phyloP scores from a whole-genome alignment of 345 rosid genomes.

The Angophora floribunda region DNA sequence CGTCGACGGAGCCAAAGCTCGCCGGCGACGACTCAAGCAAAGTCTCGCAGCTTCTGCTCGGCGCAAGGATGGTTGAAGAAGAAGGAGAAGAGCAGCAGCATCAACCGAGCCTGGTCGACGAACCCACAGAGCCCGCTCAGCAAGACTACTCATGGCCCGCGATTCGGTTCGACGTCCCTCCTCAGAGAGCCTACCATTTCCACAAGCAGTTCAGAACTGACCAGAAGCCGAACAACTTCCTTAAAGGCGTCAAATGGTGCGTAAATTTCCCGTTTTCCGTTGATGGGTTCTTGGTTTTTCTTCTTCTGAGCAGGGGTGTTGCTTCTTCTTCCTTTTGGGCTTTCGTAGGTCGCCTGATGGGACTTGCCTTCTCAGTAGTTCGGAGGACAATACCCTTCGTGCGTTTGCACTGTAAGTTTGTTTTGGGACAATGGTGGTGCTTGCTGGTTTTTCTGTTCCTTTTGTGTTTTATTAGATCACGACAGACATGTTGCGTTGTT shows the following conservation, averaged over 20 bases:
- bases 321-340: neutral
- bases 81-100: neutral
- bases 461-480: neutral
- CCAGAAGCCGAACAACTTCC: slow-evolving; percentile 75
- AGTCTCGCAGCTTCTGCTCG: neutral
- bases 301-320: neutral
- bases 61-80: neutral
- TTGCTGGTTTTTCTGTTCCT: neutral
- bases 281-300: neutral
- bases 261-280: neutral
- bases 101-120: neutral
- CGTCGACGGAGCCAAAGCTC: neutral
- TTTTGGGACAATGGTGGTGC: neutral
- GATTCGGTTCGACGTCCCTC: slow-evolving; percentile 56
- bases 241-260: slow-evolving; percentile 82
- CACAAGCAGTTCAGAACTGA: slow-evolving; percentile 46
- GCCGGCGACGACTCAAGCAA: neutral
- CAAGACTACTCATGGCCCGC: slow-evolving; percentile 31
- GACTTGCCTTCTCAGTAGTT: slow-evolving; percentile 68
- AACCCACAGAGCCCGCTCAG: slow-evolving; percentile 3
- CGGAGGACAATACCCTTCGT: slow-evolving; percentile 74
- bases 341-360: slow-evolving; percentile 88
- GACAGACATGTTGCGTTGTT: neutral
- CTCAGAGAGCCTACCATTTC: slow-evolving; percentile 63
- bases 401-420: slow-evolving; percentile 55